phyloP scores from a whole-genome alignment of 345 rosid genomes.

The Anastatica hierochuntica region DNA sequence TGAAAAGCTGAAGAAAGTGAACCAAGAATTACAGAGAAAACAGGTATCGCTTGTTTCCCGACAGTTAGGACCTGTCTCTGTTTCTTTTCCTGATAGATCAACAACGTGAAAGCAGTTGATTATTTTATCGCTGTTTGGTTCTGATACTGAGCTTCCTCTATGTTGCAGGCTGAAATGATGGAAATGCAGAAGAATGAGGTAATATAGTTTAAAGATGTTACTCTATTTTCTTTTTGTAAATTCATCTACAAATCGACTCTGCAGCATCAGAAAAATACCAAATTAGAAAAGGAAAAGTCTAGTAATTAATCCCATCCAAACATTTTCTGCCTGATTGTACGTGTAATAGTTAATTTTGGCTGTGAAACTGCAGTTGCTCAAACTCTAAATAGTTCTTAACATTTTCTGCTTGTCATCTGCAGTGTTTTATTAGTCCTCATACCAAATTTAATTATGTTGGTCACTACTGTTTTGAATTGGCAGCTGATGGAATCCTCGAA shows the following conservation, averaged over 20 bases:
- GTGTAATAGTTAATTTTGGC: too few species aligned
- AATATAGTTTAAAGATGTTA: too few species aligned
- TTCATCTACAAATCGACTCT: neutral
- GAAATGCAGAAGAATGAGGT: conserved; percentile 61
- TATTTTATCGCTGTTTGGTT: neutral
- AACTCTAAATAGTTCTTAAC: neutral
- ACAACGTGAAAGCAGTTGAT: too few species aligned
- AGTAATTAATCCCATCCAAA: neutral
- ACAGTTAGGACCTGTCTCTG: neutral
- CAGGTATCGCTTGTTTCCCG: conserved; percentile 37
- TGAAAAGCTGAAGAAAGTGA: conserved; percentile 67
- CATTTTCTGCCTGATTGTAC: too few species aligned
- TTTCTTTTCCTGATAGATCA: neutral
- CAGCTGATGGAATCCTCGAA: conserved; percentile 40
- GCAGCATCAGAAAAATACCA: neutral
- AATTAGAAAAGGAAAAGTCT: neutral
- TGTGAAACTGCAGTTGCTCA: too few species aligned
- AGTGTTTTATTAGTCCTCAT: neutral
- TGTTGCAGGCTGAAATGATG: conserved; percentile 49
- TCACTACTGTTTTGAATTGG: neutral
- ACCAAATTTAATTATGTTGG: neutral
- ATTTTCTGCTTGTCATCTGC: neutral
- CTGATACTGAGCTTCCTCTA: conserved; percentile 10
- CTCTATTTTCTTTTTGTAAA: too few species aligned
- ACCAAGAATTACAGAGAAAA: conserved; percentile 60